Evolutionary conservation across 2,329 filamentous ascomycete genomes (phyloP), one percentile per base, ranked within the genome.

Genomic region (Dissoconium aciculare): DNA sequence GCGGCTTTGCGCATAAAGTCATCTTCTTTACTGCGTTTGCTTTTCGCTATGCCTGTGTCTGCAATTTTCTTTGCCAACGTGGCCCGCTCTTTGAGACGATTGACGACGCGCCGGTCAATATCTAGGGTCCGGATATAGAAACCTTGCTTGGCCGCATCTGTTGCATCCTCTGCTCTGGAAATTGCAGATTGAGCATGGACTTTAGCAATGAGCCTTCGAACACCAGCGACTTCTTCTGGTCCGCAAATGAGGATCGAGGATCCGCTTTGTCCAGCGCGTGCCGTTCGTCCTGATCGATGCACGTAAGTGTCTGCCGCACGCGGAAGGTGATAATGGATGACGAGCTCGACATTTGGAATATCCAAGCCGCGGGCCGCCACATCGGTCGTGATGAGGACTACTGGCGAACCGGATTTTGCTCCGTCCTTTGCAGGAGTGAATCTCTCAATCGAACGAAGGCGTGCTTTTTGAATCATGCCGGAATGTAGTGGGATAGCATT

Each of bases 311-410:
- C 87, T 17, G 89, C 89, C 1, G 83, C 67, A 34, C 85, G 78
- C 1, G 89, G 89, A 0, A 94, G 75, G 55, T 98, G 87, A 59
- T 98, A 98, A 58, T 98, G 89, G 11, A 98, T 62, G 11, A 98
- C 78, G 10, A 92, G 67, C 44, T 94, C 79, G 27, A 95, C 83
- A 17, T 75, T 73, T 27, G 81, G 78, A 44, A 98, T 94, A 53
- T 98, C 89, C 28, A 98, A 73, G 56, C 89, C 89, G 38, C 87
- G 75, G 4, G 87, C 84, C 2, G 87, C 87, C 15, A 94, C 85
- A 52, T 95, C 87, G 1, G 89, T 95, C 3, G 89, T 84, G 11
- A 98, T 69, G 3, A 95, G 70, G 27, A 95, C 78, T 2, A 75
- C 69, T 46, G 55, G 64, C 6, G 28, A 19, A 8, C 40, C 56